Evolutionary conservation across 495 filamentous ascomycete genomes (phyloP), one percentile per base, ranked within the genome.

Genomic region (Penicillium odoratum): DNA sequence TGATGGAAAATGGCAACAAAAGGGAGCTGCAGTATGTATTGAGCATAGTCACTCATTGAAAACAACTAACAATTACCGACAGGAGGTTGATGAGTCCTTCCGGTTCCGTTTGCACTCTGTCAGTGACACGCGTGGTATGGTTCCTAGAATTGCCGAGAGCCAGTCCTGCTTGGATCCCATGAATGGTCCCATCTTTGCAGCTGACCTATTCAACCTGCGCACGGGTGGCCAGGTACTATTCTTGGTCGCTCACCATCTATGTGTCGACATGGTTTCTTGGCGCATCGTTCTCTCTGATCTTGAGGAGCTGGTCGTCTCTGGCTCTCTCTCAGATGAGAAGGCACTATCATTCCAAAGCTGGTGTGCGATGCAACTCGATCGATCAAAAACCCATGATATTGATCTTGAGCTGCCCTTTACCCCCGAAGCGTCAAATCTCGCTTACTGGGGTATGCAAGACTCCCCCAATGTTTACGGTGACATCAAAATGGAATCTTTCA

Each of bases 191-290:
- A 59, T 79, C 5, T 70, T 81, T 30, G 70, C 73, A 3, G 73
- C 72, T 1, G 76, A 81, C 53, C 55, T 81, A 1, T 83, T 90
- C 60, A 75, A 84, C 15, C 74, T 81, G 6, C 63, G 74, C 47
- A 74, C 79, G n/a, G 65, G 69, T 8, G 74, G 77, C 28, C 84
- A 88, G 47, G 66, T 85, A 30, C 67, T 90, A 4, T 88, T 87
- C 66, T 67, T 91, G 25, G 77, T 78, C 0, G 85, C 81, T n/a
- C 85, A 89, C 62, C 88, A 90, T 59, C 73, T 89, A 0, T 84
- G 83, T 18, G 77, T 91, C 51, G 88, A 91, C 63, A 79, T 88
- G 48, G 82, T 87, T 0, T 91, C 88, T 3, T 90, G 87, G 87
- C 77, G 83, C 29, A 77, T 88, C 54, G 80, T 90, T 33, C 75